These are phyloP conservation scores for Aureobasidium sp. DNA, from an alignment of 2,329 filamentous ascomycete species.

Conservation along the genomic window DNA sequence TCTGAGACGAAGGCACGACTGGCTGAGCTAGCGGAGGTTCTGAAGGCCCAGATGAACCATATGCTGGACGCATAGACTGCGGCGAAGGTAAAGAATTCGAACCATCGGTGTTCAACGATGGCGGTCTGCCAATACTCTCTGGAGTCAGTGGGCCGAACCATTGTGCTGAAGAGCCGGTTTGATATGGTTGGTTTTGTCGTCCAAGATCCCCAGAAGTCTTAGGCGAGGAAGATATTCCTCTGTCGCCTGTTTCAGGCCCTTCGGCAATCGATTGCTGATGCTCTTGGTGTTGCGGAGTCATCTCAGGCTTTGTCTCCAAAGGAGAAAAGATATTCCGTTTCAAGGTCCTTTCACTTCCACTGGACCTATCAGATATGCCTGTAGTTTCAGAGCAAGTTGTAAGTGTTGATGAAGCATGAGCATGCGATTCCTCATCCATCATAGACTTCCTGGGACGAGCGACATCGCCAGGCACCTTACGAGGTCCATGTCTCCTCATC, in stretches of 20 bases:
- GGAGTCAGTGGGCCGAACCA: background rate
- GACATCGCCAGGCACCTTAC: slow-evolving; percentile 3
- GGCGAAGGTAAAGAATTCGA: slow-evolving; percentile 21
- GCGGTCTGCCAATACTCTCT: background rate
- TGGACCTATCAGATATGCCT: slow-evolving; percentile 32
- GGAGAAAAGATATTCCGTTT: slow-evolving; percentile 32
- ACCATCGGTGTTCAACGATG: background rate
- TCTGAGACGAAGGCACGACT: slow-evolving; percentile 19
- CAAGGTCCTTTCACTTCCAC: slow-evolving; percentile 38
- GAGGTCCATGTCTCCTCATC: slow-evolving; percentile 1
- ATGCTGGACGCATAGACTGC: slow-evolving; percentile 18
- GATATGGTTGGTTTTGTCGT: slow-evolving; percentile 19
- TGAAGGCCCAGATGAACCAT: slow-evolving; percentile 23
- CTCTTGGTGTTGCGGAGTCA: slow-evolving; percentile 17
- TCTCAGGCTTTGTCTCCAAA: slow-evolving; percentile 18
- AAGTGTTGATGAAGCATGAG: background rate
- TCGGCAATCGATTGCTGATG: slow-evolving; percentile 14
- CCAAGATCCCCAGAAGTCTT: slow-evolving; percentile 4
- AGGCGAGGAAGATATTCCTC: slow-evolving; percentile 14
- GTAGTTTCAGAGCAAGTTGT: slow-evolving; percentile 18
- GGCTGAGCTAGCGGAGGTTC: slow-evolving; percentile 25
- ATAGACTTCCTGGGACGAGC: background rate
- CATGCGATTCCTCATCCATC: background rate
- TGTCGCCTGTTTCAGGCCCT: slow-evolving; percentile 16
- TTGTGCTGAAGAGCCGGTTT: slow-evolving; percentile 13